These are phyloP conservation scores for Termitomyces heimii DNA, from an alignment of 768 basidiomycete species.

Conservation along the genomic window DNA sequence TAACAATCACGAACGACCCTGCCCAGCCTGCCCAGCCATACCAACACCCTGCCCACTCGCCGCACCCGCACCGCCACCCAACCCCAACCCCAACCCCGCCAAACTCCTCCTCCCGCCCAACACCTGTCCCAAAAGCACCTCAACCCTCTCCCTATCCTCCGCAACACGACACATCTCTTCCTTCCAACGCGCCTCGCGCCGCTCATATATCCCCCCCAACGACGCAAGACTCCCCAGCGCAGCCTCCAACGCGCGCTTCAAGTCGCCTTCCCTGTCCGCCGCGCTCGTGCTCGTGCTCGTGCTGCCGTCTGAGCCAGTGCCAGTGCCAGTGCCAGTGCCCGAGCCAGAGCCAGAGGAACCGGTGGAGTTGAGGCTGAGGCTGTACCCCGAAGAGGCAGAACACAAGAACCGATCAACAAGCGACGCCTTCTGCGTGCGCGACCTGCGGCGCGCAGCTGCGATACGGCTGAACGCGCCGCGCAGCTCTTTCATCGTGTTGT, in stretches of 20 bases:
- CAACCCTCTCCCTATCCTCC: slow-evolving; percentile 64
- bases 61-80: no score
- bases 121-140: slow-evolving; percentile 60
- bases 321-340: slow-evolving; percentile 38
- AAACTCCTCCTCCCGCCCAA: slow-evolving; percentile 35
- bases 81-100: no score
- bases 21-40: no score
- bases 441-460: slow-evolving; percentile 45
- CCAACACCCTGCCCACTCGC: no score
- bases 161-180: slow-evolving; percentile 63
- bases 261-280: no score
- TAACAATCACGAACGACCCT: no score
- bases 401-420: slow-evolving; percentile 45
- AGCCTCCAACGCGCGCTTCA: slow-evolving; percentile 62
- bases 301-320: slow-evolving; percentile 52
- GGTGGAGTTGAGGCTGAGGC: slow-evolving; percentile 37
- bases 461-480: slow-evolving; percentile 55
- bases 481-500: slow-evolving; percentile 44
- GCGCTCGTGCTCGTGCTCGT: slow-evolving; percentile 47
- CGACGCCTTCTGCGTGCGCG: slow-evolving; percentile 37
- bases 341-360: slow-evolving; percentile 45
- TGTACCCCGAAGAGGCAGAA: no score
- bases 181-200: slow-evolving; percentile 61
- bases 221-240: slow-evolving; percentile 61
- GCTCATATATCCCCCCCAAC: slow-evolving; percentile 60